Base-by-base conservation (phyloP, 345 rosid species). In the Sisymbrium altissimum region DNA sequence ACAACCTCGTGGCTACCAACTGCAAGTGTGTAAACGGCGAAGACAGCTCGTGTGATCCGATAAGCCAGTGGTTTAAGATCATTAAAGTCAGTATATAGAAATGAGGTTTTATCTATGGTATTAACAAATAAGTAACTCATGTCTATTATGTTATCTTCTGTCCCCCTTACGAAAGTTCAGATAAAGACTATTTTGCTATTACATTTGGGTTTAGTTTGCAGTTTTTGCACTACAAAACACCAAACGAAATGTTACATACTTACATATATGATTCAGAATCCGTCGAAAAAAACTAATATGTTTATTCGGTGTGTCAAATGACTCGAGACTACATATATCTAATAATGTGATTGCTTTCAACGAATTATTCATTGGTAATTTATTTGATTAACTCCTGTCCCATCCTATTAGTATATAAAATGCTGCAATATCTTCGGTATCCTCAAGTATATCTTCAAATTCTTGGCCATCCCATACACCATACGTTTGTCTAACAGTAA, bases 61-160 rank as follows among this genome's bases (percentile, higher is more conserved):
- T 17, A 36, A 87, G 86, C 67, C 92, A 89, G 54, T 89, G 92
- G 92, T 89, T 89, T 81, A 89, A 89, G 63, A 74, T 89, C 15
- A 83, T 85, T 6, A 59, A 81, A 68, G 81, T 84, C 65, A 82
- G 80, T 11, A 81, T 73, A 53, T 19, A n/a, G n/a, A 82, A 40
- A 32, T 21, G 25, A 57, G 53, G 15, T n/a, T 10, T 43, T 14
- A 41, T 4, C 4, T 41, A 14, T 29, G 10, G 8, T 18, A 56
- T n/a, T 55, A 53, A 53, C 11, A 6, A 3, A 25, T 53, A 33
- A 53, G 36, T 27, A 53, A 27, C n/a, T n/a, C n/a, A n/a, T n/a
- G n/a, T n/a, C n/a, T n/a, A n/a, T n/a, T n/a, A n/a, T n/a, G n/a
- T n/a, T n/a, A n/a, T n/a, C n/a, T n/a, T n/a, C n/a, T n/a, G n/a